phyloP scores from a whole-genome alignment of 2,329 filamentous ascomycete species.

The Pseudophaeomoniella oleicola region DNA sequence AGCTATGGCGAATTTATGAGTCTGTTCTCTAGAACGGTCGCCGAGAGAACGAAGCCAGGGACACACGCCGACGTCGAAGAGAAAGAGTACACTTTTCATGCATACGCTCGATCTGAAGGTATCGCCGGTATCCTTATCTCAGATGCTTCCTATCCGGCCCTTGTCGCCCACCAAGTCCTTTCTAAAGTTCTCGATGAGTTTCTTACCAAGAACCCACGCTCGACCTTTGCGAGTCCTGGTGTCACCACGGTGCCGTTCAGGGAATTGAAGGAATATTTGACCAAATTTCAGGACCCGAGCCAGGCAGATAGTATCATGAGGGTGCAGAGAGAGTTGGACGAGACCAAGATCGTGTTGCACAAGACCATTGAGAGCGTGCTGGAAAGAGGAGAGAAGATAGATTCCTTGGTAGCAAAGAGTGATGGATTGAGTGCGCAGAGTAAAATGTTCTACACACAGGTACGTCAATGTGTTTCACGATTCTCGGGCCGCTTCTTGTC shows the following conservation, averaged over 20 bases:
- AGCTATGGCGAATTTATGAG: conserved; percentile 60
- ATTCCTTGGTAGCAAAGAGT: conserved; percentile 84
- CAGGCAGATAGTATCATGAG: conserved; percentile 86
- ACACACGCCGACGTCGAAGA: conserved; percentile 77
- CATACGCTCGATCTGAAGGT: conserved; percentile 60
- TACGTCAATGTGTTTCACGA: too few species aligned
- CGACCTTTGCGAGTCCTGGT: conserved; percentile 45
- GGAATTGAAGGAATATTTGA: conserved; percentile 53
- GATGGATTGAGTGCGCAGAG: conserved; percentile 80
- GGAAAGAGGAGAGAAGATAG: conserved; percentile 91
- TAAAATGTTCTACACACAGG: conserved; percentile 90
- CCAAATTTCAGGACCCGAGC: conserved; percentile 70
- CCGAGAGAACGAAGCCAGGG: conserved; percentile 67
- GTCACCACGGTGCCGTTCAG: conserved; percentile 46
- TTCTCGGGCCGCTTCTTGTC: not conserved
- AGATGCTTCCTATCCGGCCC: conserved; percentile 58
- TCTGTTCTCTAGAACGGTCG: conserved; percentile 74
- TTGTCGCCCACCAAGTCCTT: conserved; percentile 75
- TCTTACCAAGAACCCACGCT: conserved; percentile 57
- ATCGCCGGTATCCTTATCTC: conserved; percentile 65
- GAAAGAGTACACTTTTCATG: conserved; percentile 66
- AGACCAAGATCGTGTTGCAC: conserved; percentile 93
- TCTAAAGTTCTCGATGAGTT: conserved; percentile 84
- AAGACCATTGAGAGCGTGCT: conserved; percentile 69
- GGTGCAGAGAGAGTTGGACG: conserved; percentile 92